Percentiles rank a stretch among this genome's conserved stretches.
Evolutionary conservation across 31 red algal species (phyloP).

Genomic region (Pterothamnion heteromorphum): DNA sequence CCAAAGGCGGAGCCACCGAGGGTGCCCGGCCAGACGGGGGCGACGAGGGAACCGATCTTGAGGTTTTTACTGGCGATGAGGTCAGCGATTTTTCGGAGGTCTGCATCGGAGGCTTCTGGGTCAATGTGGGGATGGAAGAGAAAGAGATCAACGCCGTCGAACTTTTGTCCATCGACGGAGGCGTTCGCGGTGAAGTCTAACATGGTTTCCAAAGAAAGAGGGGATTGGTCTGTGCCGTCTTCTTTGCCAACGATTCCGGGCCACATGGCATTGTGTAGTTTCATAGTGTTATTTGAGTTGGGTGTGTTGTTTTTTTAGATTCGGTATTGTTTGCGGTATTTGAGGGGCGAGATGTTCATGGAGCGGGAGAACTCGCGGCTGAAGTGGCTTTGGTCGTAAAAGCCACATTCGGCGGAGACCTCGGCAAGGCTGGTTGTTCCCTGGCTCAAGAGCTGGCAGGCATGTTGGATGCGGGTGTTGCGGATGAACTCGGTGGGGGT

Average conservation of each 20-base stretch:
- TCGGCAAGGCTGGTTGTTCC: neutral
- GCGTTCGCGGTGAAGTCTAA: constrained; percentile 5
- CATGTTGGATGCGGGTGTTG: neutral
- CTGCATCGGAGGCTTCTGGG: neutral
- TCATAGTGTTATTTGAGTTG: neutral
- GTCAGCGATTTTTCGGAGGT: neutral
- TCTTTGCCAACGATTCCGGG: neutral
- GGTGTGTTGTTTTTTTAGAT: neutral
- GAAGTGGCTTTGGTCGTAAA: constrained; percentile 4
- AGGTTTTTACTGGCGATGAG: neutral
- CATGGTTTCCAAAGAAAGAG: neutral
- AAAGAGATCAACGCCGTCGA: constrained; percentile 7
- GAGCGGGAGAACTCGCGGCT: neutral
- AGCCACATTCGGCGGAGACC: neutral
- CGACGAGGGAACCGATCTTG: neutral
- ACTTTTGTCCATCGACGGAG: neutral
- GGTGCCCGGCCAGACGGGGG: neutral
- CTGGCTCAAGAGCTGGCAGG: neutral
- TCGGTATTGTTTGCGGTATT: neutral
- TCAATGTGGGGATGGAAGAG: neutral
- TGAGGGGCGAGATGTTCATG: neutral
- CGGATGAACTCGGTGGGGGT: neutral
- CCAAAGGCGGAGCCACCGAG: neutral
- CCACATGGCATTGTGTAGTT: constrained; percentile 32
- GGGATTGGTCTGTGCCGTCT: neutral